Base-by-base conservation (phyloP, 768 basidiomycete species). In the Mycena epipterygia region DNA sequence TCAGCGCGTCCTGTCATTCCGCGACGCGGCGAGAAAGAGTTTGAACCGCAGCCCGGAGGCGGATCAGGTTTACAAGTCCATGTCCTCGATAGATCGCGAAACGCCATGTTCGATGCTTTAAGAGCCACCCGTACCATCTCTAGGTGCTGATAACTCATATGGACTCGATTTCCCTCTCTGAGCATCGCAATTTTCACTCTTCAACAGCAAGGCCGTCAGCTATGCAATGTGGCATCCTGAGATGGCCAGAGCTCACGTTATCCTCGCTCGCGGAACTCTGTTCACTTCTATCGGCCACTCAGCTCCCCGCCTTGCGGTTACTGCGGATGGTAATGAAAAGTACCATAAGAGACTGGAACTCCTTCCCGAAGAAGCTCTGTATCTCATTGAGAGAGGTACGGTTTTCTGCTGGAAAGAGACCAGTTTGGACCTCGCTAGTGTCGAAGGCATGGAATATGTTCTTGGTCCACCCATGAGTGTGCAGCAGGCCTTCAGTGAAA, bases 11-110 rank as follows among this genome's bases (percentile, higher is more conserved):
- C 93, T 3, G 84, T 93, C 2, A 97, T 99, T 58, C 98, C 98
- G 8, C 97, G 95, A 80, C 89, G 98, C 30, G 98, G 98, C 2
- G 98, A 99, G 81, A 99, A 99, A 78, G 97, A 99, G 73, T 99
- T 96, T 73, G 97, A 99, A 78, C 98, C 98, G 2, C 84, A 85
- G 73, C 76, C 83, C 59, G 84, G 86, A 61, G 84, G 89, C 13
- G 93, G 92, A 8, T 92, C 94, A 14, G 89, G 88, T 16, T 83
- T 95, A 16, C 98, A 99, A 76, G 81, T 90, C 30, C 92, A 95
- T 81, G 89, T 95, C 68, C 87, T 99, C 25, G 91, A 94, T 63
- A 87, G 91, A 33, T 89, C 95, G 52, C 83, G 97, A 63, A 83
- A 87, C 56, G 98, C 97, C 2, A 95, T 99, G 93, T 92, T 97